phyloP scores from a whole-genome alignment of 2,329 filamentous ascomycete species.

The Elsinoe batatas region DNA sequence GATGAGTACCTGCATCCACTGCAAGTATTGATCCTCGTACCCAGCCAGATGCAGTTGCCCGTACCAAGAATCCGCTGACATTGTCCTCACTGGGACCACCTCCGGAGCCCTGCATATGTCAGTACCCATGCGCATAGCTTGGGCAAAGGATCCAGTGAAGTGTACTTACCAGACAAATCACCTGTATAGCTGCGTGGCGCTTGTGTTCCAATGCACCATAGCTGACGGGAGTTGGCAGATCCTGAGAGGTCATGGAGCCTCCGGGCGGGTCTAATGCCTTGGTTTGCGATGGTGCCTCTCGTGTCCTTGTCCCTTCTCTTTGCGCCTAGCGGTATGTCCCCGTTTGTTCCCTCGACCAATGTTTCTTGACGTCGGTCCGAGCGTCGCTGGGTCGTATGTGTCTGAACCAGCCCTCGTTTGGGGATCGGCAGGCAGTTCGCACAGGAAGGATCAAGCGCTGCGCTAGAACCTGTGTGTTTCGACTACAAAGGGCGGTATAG shows the following conservation, averaged over 20 bases:
- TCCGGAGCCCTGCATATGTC: conserved; percentile 58
- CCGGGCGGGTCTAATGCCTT: not conserved
- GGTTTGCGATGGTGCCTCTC: not conserved
- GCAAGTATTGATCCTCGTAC: conserved; percentile 71
- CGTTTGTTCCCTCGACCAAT: not conserved
- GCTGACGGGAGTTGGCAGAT: not conserved
- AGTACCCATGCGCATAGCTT: conserved; percentile 5
- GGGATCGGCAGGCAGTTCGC: not conserved
- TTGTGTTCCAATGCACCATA: not conserved
- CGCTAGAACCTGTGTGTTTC: not conserved
- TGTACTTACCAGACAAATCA: conserved; percentile 38
- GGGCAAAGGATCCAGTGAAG: not conserved
- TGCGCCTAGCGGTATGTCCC: not conserved
- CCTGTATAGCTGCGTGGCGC: conserved; percentile 33
- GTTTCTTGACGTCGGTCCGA: not conserved
- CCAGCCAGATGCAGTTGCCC: conserved; percentile 72
- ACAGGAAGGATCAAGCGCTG: not conserved
- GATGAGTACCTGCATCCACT: conserved; percentile 87
- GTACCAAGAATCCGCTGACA: conserved; percentile 79
- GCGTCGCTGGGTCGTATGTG: not conserved
- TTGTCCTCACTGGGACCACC: conserved; percentile 87
- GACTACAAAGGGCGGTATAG: not conserved
- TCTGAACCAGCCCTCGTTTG: not conserved
- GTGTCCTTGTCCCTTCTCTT: not conserved
- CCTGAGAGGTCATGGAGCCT: conserved; percentile 6